These are phyloP conservation scores for Melampsora larici-populina DNA, from an alignment of 1,284 basidiomycete genomes.

Conservation along the genomic window DNA sequence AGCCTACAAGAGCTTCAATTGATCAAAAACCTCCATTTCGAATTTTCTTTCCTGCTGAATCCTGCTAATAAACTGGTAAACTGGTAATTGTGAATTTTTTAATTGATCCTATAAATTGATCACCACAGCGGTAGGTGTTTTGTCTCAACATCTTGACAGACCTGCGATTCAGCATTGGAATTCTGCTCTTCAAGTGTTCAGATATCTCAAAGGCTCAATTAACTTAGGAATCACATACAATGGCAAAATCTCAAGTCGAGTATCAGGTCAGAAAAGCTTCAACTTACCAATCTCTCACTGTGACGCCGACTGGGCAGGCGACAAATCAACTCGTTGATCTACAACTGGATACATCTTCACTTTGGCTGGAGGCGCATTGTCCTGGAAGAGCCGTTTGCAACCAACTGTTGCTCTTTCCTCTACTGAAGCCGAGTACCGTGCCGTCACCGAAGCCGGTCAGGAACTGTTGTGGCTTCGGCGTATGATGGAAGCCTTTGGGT, in stretches of 20 bases:
- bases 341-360: constrained; percentile 29
- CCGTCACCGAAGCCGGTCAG: constrained; percentile 3
- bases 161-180: constrained; percentile 5
- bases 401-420: too few relatives aligned
- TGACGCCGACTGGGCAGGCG: constrained; percentile 44
- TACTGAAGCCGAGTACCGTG: too few relatives aligned
- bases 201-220: background rate
- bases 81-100: too few relatives aligned
- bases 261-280: background rate
- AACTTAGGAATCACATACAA: background rate
- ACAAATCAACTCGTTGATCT: constrained; percentile 4
- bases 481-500: background rate
- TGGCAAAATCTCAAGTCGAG: too few relatives aligned
- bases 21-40: too few relatives aligned
- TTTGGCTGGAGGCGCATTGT: constrained; percentile 20
- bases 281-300: background rate
- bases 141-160: too few relatives aligned
- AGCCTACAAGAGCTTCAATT: too few relatives aligned
- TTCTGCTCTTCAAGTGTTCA: background rate
- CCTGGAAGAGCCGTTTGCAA: constrained; percentile 24
- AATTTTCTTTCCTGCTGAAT: too few relatives aligned
- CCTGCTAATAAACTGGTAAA: too few relatives aligned
- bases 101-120: too few relatives aligned
- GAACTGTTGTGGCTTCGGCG: background rate
- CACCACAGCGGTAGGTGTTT: too few relatives aligned